Conservation (phyloP, 129 eudicot species). For the Arctium minus region DNA sequence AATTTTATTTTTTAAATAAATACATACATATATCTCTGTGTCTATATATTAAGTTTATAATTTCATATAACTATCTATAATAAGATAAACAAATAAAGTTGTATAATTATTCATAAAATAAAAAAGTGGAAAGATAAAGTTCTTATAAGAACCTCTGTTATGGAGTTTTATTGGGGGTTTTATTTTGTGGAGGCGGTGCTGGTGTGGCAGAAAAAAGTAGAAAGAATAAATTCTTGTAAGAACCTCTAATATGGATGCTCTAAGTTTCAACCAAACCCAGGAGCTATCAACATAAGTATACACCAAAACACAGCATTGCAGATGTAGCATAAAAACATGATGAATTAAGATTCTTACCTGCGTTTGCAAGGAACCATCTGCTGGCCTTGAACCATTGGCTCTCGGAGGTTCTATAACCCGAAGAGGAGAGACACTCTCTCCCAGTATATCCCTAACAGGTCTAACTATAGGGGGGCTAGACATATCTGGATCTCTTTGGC, state of each 20-base stretch:
- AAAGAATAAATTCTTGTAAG: background rate
- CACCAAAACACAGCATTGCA: background rate
- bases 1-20: background rate
- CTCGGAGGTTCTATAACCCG: conserved; percentile 90
- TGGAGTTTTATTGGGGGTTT: background rate
- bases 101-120: background rate
- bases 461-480: conserved; percentile 82
- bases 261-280: background rate
- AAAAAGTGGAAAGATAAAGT: background rate
- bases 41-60: no score
- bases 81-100: background rate
- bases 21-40: background rate
- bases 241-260: background rate
- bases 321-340: background rate
- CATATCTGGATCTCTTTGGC: conserved; percentile 41
- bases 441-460: conserved; percentile 93
- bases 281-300: background rate
- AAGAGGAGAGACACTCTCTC: conserved; percentile 86
- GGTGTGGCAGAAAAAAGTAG: background rate
- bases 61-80: no score
- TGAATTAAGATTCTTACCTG: conserved; percentile 41
- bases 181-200: background rate
- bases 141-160: background rate
- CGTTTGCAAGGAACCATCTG: conserved; percentile 42
- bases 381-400: conserved; percentile 51